A percentile compares a stretch with the other conserved stretches of the same genome.
phyloP scores from a whole-genome alignment of 768 basidiomycete species.

The Inosperma sp. region DNA sequence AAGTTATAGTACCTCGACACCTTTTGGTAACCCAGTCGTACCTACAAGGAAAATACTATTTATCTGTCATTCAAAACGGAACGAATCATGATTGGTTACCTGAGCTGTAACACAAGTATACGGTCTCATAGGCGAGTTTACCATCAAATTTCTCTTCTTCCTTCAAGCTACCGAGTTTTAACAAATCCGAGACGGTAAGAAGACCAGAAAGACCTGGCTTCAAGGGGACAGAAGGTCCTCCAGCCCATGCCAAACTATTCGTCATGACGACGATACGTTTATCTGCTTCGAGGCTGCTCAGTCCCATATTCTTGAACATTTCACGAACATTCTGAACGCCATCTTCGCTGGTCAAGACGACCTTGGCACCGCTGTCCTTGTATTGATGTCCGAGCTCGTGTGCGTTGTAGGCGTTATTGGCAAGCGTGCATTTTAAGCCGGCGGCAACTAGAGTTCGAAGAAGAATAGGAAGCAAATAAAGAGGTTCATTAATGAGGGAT shows the following conservation, averaged over 20 bases:
- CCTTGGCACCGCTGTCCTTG: slow-evolving; percentile 55
- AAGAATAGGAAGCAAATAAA: neutral
- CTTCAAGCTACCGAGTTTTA: slow-evolving; percentile 43
- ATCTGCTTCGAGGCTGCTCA: slow-evolving; percentile 44
- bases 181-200: slow-evolving; percentile 43
- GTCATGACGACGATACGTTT: slow-evolving; percentile 55
- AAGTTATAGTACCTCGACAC: slow-evolving; percentile 39
- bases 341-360: slow-evolving; percentile 63
- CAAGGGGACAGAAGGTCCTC: slow-evolving; percentile 29
- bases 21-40: slow-evolving; percentile 79
- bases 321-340: slow-evolving; percentile 50
- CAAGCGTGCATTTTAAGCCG: slow-evolving; percentile 63
- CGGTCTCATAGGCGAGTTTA: slow-evolving; percentile 50
- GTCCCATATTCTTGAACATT: slow-evolving; percentile 50
- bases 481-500: slow-evolving; percentile 5
- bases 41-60: slow-evolving; percentile 32
- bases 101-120: slow-evolving; percentile 45
- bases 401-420: slow-evolving; percentile 67
- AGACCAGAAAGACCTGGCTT: slow-evolving; percentile 29
- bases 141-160: slow-evolving; percentile 56
- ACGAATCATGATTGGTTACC: slow-evolving; percentile 4
- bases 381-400: slow-evolving; percentile 72
- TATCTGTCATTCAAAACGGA: neutral
- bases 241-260: slow-evolving; percentile 44
- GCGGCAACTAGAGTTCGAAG: slow-evolving; percentile 46